Evolutionary conservation across 345 rosid genomes (phyloP).

Genomic region (Aquilaria sinensis): DNA sequence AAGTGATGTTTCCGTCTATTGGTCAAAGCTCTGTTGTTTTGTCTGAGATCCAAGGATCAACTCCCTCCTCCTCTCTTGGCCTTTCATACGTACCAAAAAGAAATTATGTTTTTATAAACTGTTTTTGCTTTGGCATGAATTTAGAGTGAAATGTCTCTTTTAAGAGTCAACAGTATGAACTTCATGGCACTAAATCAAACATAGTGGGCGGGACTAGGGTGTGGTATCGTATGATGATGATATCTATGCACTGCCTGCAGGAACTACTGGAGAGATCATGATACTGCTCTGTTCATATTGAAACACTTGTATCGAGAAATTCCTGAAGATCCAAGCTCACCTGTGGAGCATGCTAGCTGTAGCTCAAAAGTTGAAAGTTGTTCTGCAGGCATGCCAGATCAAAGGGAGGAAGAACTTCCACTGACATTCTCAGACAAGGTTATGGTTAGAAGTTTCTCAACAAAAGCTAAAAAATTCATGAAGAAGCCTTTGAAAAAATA

Average conservation of each 20-base stretch:
- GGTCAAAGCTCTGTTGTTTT: too few relatives aligned
- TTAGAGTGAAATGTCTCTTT: too few relatives aligned
- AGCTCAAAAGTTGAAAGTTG: constrained; percentile 26
- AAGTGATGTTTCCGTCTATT: too few relatives aligned
- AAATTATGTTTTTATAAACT: too few relatives aligned
- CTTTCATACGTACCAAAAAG: too few relatives aligned
- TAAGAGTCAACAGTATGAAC: too few relatives aligned
- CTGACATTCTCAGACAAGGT: constrained; percentile 59
- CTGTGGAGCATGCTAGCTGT: constrained; percentile 19
- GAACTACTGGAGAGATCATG: constrained; percentile 96
- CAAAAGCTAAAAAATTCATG: constrained; percentile 44
- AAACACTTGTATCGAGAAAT: constrained; percentile 75
- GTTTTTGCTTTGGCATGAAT: too few relatives aligned
- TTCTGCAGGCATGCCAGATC: constrained; percentile 39
- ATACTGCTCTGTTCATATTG: constrained; percentile 88
- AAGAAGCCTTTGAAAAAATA: constrained; percentile 19
- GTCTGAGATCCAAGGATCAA: too few relatives aligned
- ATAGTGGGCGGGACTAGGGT: neutral
- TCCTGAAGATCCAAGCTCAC: constrained; percentile 45
- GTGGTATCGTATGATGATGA: too few relatives aligned
- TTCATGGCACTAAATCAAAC: too few relatives aligned
- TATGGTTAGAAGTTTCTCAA: constrained; percentile 46
- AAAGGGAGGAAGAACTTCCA: constrained; percentile 69
- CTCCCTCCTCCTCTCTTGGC: too few relatives aligned
- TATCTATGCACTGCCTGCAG: constrained; percentile 27